These are phyloP conservation scores for Dicorynia guianensis DNA, from an alignment of 306 rosid species.

Conservation along the genomic window DNA sequence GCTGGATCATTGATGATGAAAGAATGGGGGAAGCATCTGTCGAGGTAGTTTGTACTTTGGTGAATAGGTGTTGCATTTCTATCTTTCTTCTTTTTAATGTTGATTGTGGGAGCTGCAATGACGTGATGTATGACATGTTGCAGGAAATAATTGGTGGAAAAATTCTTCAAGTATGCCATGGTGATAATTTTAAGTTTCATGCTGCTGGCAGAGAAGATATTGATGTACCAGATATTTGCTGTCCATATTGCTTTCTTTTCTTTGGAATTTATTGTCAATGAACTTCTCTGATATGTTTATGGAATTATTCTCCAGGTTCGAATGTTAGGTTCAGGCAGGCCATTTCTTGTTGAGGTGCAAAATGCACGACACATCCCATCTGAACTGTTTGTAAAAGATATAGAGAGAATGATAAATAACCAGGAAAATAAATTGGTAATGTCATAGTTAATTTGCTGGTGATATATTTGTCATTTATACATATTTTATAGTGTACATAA, in stretches of 20 bases:
- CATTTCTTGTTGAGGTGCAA: slow-evolving; percentile 90
- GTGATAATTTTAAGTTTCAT: slow-evolving; percentile 90
- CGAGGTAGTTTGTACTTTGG: slow-evolving; percentile 63
- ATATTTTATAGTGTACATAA: slow-evolving; percentile 18
- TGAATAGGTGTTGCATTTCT: slow-evolving; percentile 26
- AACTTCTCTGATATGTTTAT: slow-evolving; percentile 37
- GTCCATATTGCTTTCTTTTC: slow-evolving; percentile 12
- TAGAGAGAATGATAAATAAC: slow-evolving; percentile 67
- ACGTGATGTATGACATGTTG: slow-evolving; percentile 41
- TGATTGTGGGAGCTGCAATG: slow-evolving; percentile 41
- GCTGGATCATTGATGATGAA: slow-evolving; percentile 94
- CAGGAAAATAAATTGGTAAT: slow-evolving; percentile 77
- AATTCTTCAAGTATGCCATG: slow-evolving; percentile 71
- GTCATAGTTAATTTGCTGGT: slow-evolving; percentile 27
- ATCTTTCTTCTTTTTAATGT: slow-evolving; percentile 29
- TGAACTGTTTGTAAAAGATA: slow-evolving; percentile 55
- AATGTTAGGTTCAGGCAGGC: slow-evolving; percentile 96
- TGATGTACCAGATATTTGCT: slow-evolving; percentile 62
- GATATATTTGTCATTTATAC: slow-evolving; percentile 30
- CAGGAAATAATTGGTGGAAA: slow-evolving; percentile 83
- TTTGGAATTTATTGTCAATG: slow-evolving; percentile 24
- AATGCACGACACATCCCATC: slow-evolving; percentile 69
- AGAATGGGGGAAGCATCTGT: slow-evolving; percentile 98
- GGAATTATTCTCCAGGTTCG: slow-evolving; percentile 67
- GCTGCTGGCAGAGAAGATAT: slow-evolving; percentile 99